Percentiles rank a stretch among this genome's conserved stretches.
Evolutionary conservation across 805 yeast genomes (phyloP).

Genomic region (Millerago galiae): DNA sequence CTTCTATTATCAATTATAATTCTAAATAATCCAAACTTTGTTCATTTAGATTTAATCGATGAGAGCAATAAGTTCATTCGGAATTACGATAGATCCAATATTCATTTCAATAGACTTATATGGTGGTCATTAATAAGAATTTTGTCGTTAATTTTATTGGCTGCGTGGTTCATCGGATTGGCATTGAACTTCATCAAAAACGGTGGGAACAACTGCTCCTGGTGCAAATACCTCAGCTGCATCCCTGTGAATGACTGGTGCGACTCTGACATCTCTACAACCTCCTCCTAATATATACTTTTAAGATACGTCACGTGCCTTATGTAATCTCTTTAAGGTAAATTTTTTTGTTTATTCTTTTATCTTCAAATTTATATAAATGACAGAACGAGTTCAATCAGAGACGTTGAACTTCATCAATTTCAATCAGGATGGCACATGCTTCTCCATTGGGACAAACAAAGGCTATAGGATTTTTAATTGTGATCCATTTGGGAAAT

Average conservation of each 20-base stretch:
- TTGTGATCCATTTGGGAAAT: constrained; percentile 60
- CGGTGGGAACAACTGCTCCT: constrained; percentile 48
- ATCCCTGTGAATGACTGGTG: constrained; percentile 71
- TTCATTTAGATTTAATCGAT: constrained; percentile 15
- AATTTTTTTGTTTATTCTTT: not conserved
- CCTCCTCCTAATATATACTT: not conserved
- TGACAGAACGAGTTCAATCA: constrained; percentile 1
- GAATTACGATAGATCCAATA: constrained; percentile 15
- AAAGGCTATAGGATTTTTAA: constrained; percentile 61
- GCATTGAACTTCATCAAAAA: constrained; percentile 40
- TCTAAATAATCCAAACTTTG: constrained; percentile 50
- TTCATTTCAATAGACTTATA: constrained; percentile 36
- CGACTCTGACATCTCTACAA: constrained; percentile 34
- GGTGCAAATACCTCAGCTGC: constrained; percentile 74
- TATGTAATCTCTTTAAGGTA: not conserved
- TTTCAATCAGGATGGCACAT: constrained; percentile 71
- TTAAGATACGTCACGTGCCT: not conserved
- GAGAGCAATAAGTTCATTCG: constrained; percentile 3
- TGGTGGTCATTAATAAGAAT: constrained; percentile 48
- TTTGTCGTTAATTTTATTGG: constrained; percentile 36
- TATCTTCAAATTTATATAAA: not conserved
- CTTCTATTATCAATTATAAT: constrained; percentile 41
- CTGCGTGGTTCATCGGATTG: constrained; percentile 46
- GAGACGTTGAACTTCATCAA: constrained; percentile 41
- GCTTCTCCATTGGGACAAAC: constrained; percentile 63